These are phyloP conservation scores for Cucumis melo DNA, from an alignment of 306 rosid genomes.

Conservation along the genomic window DNA sequence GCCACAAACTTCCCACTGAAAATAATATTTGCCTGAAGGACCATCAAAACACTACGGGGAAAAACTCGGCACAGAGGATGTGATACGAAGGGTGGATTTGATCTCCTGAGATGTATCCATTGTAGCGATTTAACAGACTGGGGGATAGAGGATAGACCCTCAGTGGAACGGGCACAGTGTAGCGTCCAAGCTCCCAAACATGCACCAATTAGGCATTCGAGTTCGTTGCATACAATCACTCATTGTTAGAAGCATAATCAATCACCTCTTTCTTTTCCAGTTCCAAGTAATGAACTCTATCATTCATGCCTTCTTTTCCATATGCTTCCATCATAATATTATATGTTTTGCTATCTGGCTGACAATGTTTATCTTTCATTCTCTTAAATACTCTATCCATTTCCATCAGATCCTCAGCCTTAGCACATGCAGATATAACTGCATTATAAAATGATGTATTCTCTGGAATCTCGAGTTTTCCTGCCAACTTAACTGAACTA, in stretches of 20 bases:
- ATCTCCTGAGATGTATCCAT: background rate
- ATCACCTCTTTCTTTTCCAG: conserved; percentile 31
- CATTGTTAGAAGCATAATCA: conserved; percentile 8
- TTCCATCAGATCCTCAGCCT: conserved; percentile 83
- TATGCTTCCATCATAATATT: conserved; percentile 61
- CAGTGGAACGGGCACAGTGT: background rate
- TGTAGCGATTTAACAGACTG: background rate
- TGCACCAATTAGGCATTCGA: background rate
- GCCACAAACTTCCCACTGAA: background rate
- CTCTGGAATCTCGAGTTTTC: conserved; percentile 66
- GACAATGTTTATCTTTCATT: conserved; percentile 69
- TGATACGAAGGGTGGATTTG: background rate
- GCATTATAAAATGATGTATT: conserved; percentile 58
- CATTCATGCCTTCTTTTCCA: conserved; percentile 76
- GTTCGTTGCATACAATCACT: background rate
- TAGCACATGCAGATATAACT: conserved; percentile 79
- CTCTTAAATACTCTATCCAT: conserved; percentile 82
- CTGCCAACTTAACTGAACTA: conserved; percentile 64
- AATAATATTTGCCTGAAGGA: background rate
- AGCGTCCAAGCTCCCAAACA: background rate
- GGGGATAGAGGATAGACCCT: background rate
- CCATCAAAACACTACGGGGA: background rate
- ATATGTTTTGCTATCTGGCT: conserved; percentile 52
- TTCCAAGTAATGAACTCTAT: conserved; percentile 74
- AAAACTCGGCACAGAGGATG: background rate